A percentile compares a stretch with the other conserved stretches of the same genome.
These are phyloP conservation scores for Penicillium canariense DNA, from an alignment of 495 filamentous ascomycete genomes.

Conservation along the genomic window DNA sequence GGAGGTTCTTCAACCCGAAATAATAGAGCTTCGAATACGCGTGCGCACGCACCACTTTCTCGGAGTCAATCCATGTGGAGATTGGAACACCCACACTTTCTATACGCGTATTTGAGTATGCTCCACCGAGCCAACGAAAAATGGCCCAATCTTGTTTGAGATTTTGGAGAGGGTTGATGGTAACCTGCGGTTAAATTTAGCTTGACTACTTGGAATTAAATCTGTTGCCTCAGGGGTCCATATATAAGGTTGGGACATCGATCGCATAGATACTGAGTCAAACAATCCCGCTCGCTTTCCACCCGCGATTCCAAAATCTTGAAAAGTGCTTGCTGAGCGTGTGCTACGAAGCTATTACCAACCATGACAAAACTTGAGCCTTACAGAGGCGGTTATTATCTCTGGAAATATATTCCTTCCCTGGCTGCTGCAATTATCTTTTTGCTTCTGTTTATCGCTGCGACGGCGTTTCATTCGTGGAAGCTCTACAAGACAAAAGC, in stretches of 20 bases:
- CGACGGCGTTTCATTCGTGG: constrained; percentile 38
- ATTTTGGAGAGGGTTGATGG: background rate
- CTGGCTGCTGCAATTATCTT: constrained; percentile 7
- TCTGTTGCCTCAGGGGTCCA: background rate
- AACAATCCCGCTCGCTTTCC: too few relatives aligned
- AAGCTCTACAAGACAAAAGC: constrained; percentile 11
- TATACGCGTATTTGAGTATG: background rate
- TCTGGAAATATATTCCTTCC: constrained; percentile 13
- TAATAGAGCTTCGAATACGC: too few relatives aligned
- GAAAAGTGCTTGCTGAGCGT: too few relatives aligned
- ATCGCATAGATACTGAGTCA: background rate
- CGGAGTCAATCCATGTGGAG: background rate
- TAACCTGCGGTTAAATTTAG: background rate
- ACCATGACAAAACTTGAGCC: constrained; percentile 14
- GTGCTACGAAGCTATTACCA: too few relatives aligned
- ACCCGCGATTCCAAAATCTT: background rate
- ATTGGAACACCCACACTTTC: background rate
- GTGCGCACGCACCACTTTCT: too few relatives aligned
- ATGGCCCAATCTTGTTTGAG: background rate
- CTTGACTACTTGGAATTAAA: background rate
- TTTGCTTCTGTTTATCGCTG: constrained; percentile 40
- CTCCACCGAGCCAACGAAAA: background rate
- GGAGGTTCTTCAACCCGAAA: too few relatives aligned
- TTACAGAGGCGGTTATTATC: constrained; percentile 10
- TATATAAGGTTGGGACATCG: background rate